Percentiles rank a stretch among this genome's conserved stretches.
Conservation (phyloP, 805 yeast genomes). For the Isabelozyma pseudorhagii region DNA sequence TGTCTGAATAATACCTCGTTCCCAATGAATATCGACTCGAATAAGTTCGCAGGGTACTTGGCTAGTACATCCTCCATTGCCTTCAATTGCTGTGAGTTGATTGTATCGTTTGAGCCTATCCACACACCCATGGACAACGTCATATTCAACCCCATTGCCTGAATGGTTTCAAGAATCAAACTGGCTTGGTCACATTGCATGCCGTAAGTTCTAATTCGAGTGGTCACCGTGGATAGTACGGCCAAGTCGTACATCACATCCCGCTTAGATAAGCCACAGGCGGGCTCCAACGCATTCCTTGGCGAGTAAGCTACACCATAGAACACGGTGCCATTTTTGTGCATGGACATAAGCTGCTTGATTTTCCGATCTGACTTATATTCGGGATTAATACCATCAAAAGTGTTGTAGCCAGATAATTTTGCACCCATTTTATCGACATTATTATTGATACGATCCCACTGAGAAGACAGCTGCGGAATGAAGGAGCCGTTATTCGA, state of each 20-base stretch:
- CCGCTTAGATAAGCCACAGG: constrained; percentile 47
- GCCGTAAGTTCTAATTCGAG: constrained; percentile 55
- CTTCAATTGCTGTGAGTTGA: constrained; percentile 45
- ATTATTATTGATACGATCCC: not conserved
- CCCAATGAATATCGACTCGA: constrained; percentile 57
- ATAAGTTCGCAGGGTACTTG: constrained; percentile 39
- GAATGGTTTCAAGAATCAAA: constrained; percentile 50
- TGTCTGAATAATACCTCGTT: constrained; percentile 59
- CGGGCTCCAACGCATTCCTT: constrained; percentile 46
- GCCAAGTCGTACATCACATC: constrained; percentile 58
- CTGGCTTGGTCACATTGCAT: constrained; percentile 60
- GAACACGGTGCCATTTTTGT: constrained; percentile 28
- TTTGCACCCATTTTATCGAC: constrained; percentile 4
- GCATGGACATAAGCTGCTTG: constrained; percentile 30
- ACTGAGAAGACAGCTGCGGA: not conserved
- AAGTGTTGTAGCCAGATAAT: constrained; percentile 6
- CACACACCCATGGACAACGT: constrained; percentile 62
- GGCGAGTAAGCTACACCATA: constrained; percentile 66
- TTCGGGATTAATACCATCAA: constrained; percentile 24
- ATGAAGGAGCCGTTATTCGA: not conserved
- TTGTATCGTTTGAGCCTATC: constrained; percentile 47
- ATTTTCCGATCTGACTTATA: constrained; percentile 35
- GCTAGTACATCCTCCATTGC: constrained; percentile 41
- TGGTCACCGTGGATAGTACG: constrained; percentile 54
- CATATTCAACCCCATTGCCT: constrained; percentile 48